Evolutionary conservation across 192 early-diverging fungal species (phyloP).

Genomic region (Backusella luteola): DNA sequence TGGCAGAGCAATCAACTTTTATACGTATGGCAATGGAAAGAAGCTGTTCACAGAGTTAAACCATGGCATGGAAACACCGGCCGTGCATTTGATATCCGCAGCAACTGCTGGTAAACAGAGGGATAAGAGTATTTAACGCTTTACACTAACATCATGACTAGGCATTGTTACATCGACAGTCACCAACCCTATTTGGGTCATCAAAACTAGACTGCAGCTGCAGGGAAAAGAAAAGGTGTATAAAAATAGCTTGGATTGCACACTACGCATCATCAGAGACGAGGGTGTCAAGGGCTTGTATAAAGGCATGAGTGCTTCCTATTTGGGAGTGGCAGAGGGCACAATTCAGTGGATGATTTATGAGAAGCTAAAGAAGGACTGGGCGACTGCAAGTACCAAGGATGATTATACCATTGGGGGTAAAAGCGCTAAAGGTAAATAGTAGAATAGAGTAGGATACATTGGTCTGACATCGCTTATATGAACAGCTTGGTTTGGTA

Average conservation of each 20-base stretch:
- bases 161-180: constrained; percentile 72
- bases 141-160: constrained; percentile 45
- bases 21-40: constrained; percentile 89
- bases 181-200: constrained; percentile 98
- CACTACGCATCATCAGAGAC: constrained; percentile 60
- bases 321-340: constrained; percentile 84
- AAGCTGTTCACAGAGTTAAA: constrained; percentile 73
- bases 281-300: constrained; percentile 88
- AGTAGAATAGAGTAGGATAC: background rate
- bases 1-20: constrained; percentile 88
- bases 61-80: constrained; percentile 69
- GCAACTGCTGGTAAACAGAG: constrained; percentile 26
- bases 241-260: constrained; percentile 78
- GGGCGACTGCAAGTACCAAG: background rate
- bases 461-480: background rate
- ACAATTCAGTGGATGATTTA: constrained; percentile 97
- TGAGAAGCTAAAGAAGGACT: constrained; percentile 80
- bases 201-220: constrained; percentile 95
- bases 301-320: constrained; percentile 88
- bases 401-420: constrained; percentile 8
- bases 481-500: constrained; percentile 71
- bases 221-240: constrained; percentile 57
- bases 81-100: constrained; percentile 75
- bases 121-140: background rate
- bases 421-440: constrained; percentile 30